Base-by-base conservation (phyloP, 2,329 filamentous ascomycete genomes). In the Iodosphaeria phyllophila region DNA sequence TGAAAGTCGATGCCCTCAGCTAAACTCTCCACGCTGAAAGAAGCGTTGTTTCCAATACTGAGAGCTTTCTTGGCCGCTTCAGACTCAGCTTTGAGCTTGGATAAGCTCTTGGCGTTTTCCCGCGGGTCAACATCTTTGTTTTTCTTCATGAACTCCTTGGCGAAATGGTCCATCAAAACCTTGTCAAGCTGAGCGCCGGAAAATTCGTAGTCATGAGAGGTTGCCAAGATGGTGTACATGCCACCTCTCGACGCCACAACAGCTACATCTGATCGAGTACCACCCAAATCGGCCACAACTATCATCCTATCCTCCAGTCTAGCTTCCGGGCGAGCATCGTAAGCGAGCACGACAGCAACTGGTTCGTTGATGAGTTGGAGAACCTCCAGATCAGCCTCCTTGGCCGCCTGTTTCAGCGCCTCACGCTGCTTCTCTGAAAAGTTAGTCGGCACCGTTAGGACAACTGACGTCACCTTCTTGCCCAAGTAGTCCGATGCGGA, bases 81-180 rank as follows among this genome's bases (percentile, higher is more conserved):
- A 35, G 82, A 68, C 59, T 95, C 89, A 23, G 83, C 64, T 53
- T 82, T 86, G 37, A 98, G 61, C 65, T 95, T 98, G 32, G 89
- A 84, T 40, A 93, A 57, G 41, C 77, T 76, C 41, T 74, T 74
- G 28, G 74, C 62, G 47, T 89, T 80, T 44, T 74, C 65, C 38
- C 84, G 69, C 13, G 89, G 89, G 51, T 95, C 89, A 29, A 69
- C 69, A 18, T 51, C 53, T 57, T 74, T 75, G 66, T 95, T 70
- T 65, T 92, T 92, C 69, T 98, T 95, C 45, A 89, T 67, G 57
- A 98, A 98, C 54, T 98, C 89, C 64, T 98, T 98, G 40, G 86
- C 78, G 40, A 95, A 93, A 61, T 93, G 75, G 48, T 98, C 86
- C 48, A 92, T 78, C 30, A 98, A 64, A 24, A 86, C 76, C 48